phyloP scores from a whole-genome alignment of 441 rosid genomes.

The Eugenia klotzschiana region DNA sequence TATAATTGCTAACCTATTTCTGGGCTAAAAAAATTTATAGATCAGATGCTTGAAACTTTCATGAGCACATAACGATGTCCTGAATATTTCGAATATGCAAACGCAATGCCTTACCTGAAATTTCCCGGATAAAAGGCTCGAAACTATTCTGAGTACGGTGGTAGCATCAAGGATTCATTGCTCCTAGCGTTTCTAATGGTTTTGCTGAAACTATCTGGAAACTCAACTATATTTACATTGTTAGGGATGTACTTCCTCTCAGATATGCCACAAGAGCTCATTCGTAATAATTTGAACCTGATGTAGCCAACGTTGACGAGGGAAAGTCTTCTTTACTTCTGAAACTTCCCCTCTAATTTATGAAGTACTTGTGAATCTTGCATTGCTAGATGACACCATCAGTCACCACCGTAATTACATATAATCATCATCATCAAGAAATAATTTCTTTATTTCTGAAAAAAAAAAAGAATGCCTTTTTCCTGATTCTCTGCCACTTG shows the following conservation, averaged over 20 bases:
- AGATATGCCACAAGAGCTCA: neutral
- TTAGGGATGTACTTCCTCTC: neutral
- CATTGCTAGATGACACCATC: neutral
- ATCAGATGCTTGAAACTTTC: neutral
- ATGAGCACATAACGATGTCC: neutral
- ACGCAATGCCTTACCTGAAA: neutral
- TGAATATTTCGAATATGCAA: neutral
- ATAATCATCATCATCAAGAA: neutral
- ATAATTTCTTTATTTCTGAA: neutral
- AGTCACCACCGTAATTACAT: neutral
- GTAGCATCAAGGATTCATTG: neutral
- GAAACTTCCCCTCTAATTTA: neutral
- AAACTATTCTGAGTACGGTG: neutral
- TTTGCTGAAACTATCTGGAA: neutral
- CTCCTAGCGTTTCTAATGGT: neutral
- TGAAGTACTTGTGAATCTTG: neutral
- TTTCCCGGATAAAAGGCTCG: neutral
- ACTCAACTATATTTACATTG: neutral
- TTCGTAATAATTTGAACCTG: neutral
- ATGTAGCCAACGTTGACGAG: neutral
- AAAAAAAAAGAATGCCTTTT: neutral
- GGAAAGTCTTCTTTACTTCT: neutral
- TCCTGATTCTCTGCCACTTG: neutral
- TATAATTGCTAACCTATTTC: neutral
- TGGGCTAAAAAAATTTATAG: neutral